A percentile compares a stretch with the other conserved stretches of the same genome.
These are phyloP conservation scores for Geotrichum phurueaensis DNA, from an alignment of 1,139 yeast species.

Conservation along the genomic window DNA sequence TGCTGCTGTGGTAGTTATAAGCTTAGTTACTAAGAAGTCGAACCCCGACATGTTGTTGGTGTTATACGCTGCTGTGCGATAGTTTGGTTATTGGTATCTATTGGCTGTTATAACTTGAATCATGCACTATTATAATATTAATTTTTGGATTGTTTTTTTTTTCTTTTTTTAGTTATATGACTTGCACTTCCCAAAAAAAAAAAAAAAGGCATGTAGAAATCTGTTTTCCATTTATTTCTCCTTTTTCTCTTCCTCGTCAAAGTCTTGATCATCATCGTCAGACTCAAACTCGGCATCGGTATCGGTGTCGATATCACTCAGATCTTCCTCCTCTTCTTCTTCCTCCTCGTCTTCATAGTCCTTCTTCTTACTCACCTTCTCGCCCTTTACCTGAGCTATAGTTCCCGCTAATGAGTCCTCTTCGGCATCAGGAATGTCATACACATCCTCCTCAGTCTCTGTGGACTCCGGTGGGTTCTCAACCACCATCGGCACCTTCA, in stretches of 20 bases:
- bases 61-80: not conserved
- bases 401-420: conserved; percentile 72
- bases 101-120: not conserved
- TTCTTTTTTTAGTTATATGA: not conserved
- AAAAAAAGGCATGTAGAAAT: not conserved
- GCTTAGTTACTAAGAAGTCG: not conserved
- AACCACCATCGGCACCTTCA: conserved; percentile 37
- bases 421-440: conserved; percentile 48
- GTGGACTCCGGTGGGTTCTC: conserved; percentile 32
- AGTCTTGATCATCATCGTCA: conserved; percentile 10
- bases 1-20: not conserved
- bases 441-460: conserved; percentile 26
- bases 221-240: not conserved
- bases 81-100: not conserved
- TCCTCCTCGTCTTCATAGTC: conserved; percentile 27
- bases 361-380: conserved; percentile 32
- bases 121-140: not conserved
- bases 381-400: conserved; percentile 49
- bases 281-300: conserved; percentile 18
- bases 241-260: conserved; percentile 9
- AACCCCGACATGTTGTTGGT: not conserved
- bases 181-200: not conserved
- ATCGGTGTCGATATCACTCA: conserved; percentile 16
- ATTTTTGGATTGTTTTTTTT: not conserved
- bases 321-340: conserved; percentile 22